A percentile compares a stretch with the other conserved stretches of the same genome.
Evolutionary conservation across 495 filamentous ascomycete species (phyloP).

Genomic region (Penicillium coffeae): DNA sequence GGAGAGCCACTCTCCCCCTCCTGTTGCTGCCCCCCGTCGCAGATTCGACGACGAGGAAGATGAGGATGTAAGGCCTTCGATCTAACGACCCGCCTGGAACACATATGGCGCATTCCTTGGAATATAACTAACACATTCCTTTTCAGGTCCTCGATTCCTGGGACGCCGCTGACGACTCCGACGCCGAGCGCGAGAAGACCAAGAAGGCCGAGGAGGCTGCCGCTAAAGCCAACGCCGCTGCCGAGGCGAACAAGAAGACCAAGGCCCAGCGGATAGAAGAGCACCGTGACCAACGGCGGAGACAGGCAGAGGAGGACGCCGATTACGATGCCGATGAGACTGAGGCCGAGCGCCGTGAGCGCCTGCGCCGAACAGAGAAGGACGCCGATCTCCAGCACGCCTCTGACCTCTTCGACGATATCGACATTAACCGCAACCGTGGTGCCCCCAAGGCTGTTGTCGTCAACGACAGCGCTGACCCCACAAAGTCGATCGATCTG

Average conservation of each 20-base stretch:
- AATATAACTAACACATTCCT: constrained; percentile 9
- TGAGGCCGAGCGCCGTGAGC: constrained; percentile 64
- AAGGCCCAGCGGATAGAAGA: constrained; percentile 87
- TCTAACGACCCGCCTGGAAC: neutral
- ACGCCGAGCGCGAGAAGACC: constrained; percentile 92
- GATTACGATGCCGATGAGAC: constrained; percentile 56
- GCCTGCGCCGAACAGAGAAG: constrained; percentile 72
- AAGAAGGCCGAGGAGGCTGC: constrained; percentile 81
- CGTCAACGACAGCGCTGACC: constrained; percentile 62
- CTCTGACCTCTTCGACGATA: constrained; percentile 79
- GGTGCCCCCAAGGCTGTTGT: constrained; percentile 59
- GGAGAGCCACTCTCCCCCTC: constrained; percentile 60
- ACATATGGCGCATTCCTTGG: neutral
- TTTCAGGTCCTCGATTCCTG: constrained; percentile 87
- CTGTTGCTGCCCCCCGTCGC: constrained; percentile 57
- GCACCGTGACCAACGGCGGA: constrained; percentile 45
- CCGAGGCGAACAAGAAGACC: constrained; percentile 89
- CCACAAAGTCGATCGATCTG: constrained; percentile 75
- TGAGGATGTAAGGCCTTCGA: constrained; percentile 65
- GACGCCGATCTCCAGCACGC: constrained; percentile 89
- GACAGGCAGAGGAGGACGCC: constrained; percentile 43
- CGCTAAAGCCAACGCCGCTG: constrained; percentile 84
- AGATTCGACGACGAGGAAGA: constrained; percentile 91
- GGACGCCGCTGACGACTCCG: constrained; percentile 96
- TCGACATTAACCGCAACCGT: constrained; percentile 67